These are phyloP conservation scores for Aspergillus funiculosus DNA, from an alignment of 495 filamentous ascomycete species.

Conservation along the genomic window DNA sequence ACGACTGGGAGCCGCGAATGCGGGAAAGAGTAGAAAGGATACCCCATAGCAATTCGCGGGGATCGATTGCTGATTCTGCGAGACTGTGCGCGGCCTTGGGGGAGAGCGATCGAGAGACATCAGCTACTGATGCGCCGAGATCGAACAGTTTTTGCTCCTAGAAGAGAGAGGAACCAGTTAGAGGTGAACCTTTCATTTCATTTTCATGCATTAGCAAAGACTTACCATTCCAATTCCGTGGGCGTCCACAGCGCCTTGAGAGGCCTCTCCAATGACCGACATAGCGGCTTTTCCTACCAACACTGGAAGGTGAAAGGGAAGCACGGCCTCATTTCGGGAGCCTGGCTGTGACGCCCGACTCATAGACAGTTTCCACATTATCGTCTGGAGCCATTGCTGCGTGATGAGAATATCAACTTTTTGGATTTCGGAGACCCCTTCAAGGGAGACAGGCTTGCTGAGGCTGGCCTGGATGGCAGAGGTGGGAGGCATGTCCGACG, in stretches of 20 bases:
- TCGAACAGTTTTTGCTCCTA: conserved; percentile 43
- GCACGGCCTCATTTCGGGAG: conserved; percentile 37
- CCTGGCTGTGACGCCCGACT: conserved; percentile 45
- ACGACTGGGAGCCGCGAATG: conserved; percentile 41
- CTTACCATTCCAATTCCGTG: conserved; percentile 60
- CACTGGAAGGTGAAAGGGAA: conserved; percentile 56
- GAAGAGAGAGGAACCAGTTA: background rate
- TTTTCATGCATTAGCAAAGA: conserved; percentile 3
- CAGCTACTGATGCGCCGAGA: conserved; percentile 34
- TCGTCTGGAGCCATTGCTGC: conserved; percentile 56
- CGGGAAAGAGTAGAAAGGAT: conserved; percentile 38
- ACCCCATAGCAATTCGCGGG: conserved; percentile 39
- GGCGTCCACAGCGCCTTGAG: conserved; percentile 49
- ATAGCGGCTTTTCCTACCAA: conserved; percentile 51
- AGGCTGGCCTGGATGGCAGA: conserved; percentile 37
- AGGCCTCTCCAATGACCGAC: conserved; percentile 46
- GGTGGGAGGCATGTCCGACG: conserved; percentile 34
- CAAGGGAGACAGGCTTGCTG: conserved; percentile 34
- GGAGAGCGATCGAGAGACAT: conserved; percentile 33
- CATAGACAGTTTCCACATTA: conserved; percentile 59
- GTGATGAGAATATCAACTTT: conserved; percentile 58
- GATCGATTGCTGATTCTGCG: conserved; percentile 30
- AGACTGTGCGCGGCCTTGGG: conserved; percentile 29
- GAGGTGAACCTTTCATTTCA: background rate
- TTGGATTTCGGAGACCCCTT: conserved; percentile 50